Base-by-base conservation (phyloP, 345 rosid genomes). In the Eucalyptus urophylla region DNA sequence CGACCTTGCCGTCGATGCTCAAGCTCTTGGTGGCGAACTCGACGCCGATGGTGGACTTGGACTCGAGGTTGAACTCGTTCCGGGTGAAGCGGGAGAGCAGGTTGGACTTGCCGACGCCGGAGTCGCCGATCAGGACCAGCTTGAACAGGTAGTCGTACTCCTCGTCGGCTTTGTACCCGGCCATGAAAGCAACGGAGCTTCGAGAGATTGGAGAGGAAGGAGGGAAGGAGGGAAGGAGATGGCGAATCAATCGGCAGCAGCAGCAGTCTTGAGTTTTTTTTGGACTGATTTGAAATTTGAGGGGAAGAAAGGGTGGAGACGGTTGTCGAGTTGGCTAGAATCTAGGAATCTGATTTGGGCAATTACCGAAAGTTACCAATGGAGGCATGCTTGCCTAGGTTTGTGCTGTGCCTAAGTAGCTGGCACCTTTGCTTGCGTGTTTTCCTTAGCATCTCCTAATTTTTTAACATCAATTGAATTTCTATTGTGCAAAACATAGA, bases 11-110 rank as follows among this genome's bases (percentile, higher is more conserved):
- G 81, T 94, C 94, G 45, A 94, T 87, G 47, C 43, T 91, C 89
- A 90, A 87, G 89, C 93, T 94, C 88, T 93, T 93, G 47, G 94
- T 94, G 45, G 94, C 95, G 88, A 94, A 94, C 90, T 94, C 94
- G 56, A 94, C 95, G 43, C 95, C 95, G 49, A 93, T 93, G 86
- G 95, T 94, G 87, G 95, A 94, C 91, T 94, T 94, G 44, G 95
- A 94, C 90, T 94, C 95, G 56, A 94, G 92, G 88, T 92, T 93
- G 89, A 94, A 94, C 87, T 94, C 94, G 92, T 94, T 94, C 65
- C 90, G 90, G 15, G 95, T 93, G 89, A 94, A 94, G 89, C 94
- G 88, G 24, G 95, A 91, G 19, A 93, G 93, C 80, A 94, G 89
- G 92, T 94, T 94, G 44, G 95, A 93, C 91, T 94, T 94, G 13